A percentile compares a stretch with the other conserved stretches of the same genome.
Conservation (phyloP, 176 grass and related monocot species). For the Pontederia paniculata region DNA sequence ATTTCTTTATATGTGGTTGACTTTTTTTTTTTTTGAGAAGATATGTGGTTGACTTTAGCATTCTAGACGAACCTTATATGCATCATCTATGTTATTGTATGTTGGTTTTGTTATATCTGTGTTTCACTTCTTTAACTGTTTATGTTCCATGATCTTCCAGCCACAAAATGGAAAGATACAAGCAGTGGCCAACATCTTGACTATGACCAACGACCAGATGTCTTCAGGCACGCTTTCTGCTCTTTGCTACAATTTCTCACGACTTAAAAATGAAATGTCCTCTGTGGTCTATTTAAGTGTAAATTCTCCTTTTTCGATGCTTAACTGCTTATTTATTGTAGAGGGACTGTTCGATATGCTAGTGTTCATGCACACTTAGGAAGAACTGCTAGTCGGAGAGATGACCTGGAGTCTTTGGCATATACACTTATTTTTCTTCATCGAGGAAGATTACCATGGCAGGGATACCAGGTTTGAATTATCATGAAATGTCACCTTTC, state of each 20-base stretch:
- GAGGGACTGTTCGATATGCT: conserved; percentile 85
- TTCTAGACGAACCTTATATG: not conserved
- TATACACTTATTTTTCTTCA: conserved; percentile 91
- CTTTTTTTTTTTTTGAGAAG: not conserved
- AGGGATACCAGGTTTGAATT: conserved; percentile 60
- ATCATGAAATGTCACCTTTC: not conserved
- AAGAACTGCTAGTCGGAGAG: conserved; percentile 84
- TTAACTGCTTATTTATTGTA: conserved; percentile 4
- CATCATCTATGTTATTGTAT: conserved; percentile 6
- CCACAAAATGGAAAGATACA: conserved; percentile 71
- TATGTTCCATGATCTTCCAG: conserved; percentile 28
- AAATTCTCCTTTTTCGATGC: not conserved
- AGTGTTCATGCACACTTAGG: conserved; percentile 86
- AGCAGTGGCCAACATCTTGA: conserved; percentile 47
- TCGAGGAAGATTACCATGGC: conserved; percentile 77
- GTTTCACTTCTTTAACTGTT: conserved; percentile 10
- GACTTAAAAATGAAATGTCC: conserved; percentile 4
- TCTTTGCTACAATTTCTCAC: conserved; percentile 1
- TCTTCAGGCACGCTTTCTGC: conserved; percentile 41
- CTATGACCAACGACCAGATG: conserved; percentile 89
- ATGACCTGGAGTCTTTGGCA: conserved; percentile 79
- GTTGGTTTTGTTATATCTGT: conserved; percentile 10
- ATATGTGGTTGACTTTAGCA: not conserved
- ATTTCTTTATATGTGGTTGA: not conserved
- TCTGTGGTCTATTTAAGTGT: not conserved